Percentiles rank a stretch among this genome's conserved stretches.
These are phyloP conservation scores for Tieghemiomyces parasiticus DNA, from an alignment of 192 early-diverging fungal genomes.

Conservation along the genomic window DNA sequence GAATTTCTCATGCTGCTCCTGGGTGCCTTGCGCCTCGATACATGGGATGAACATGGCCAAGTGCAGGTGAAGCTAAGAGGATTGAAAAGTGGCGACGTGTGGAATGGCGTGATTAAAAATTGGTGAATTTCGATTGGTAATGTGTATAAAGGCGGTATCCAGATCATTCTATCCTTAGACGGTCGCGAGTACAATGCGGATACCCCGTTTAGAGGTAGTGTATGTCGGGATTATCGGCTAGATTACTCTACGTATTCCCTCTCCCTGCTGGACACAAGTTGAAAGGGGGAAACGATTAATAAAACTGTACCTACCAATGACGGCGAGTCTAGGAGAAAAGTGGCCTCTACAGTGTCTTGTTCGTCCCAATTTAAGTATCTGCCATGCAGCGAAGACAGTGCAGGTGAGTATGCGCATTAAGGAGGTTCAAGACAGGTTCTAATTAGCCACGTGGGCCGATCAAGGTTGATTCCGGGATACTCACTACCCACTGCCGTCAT, in stretches of 20 bases:
- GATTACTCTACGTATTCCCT: not conserved
- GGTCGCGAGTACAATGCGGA: not conserved
- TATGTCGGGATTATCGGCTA: not conserved
- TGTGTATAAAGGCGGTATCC: not conserved
- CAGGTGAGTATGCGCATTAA: not conserved
- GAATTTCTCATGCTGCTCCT: slow-evolving; percentile 67
- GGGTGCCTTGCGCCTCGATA: slow-evolving; percentile 49
- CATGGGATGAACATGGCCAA: slow-evolving; percentile 74
- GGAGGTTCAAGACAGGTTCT: not conserved
- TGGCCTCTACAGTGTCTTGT: too few species aligned
- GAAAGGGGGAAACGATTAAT: not conserved
- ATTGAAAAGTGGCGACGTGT: slow-evolving; percentile 37
- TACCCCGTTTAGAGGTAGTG: too few species aligned
- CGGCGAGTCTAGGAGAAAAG: not conserved
- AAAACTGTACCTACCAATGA: not conserved
- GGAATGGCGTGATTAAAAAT: slow-evolving; percentile 18
- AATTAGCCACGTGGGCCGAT: not conserved
- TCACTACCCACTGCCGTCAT: not conserved
- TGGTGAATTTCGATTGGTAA: not conserved
- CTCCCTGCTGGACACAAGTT: not conserved
- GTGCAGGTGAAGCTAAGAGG: slow-evolving; percentile 54
- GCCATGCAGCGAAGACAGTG: not conserved
- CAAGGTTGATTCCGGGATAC: not conserved
- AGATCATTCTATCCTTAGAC: not conserved
- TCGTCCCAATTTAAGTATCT: not conserved